Evolutionary conservation across 495 filamentous ascomycete species (phyloP), one percentile per base, ranked within the genome.

Genomic region (Hypoxylon intermedium): DNA sequence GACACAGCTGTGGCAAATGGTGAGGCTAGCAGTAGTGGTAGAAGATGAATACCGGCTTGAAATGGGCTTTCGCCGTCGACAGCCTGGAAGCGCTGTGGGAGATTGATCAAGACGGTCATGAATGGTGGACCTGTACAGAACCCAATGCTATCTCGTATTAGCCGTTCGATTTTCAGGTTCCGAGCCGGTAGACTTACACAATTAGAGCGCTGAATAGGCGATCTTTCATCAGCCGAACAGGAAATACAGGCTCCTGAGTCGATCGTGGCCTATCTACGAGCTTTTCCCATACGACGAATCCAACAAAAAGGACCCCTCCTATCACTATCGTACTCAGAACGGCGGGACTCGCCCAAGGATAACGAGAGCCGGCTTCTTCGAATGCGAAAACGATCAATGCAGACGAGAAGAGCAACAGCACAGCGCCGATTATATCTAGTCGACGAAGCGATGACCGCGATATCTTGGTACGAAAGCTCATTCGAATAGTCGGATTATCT

Each of bases 21-120:
- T 19, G 44, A 77, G 49, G 23, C 63, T 55, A 71, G 74, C 0
- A 79, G 53, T 2, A 79, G 71, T 4, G 78, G 78, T 9, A 83
- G 57, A 38, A 87, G 26, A 19, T 48, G 48, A 12, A 70, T 42
- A 19, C 69, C 60, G 2, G 71, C 68, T 30, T 70, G 15, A 6
- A 67, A 50, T 6, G 72, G 19, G 7, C 57, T 52, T 9, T 20
- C 44, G 5, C 66, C 68, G 33, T 71, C 48, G 3, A 73, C 68
- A 4, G 58, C 63, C 42, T 74, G 70, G 9, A 62, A 46, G 18
- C 61, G 59, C 37, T 74, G 72, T 0, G 72, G 72, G 12, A 71
- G 63, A 20, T 65, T 67, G 45, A 74, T 50, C 16, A 72, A 33
- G 9, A 48, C 50, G 3, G 67, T 47, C 48, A 72, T 60, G 26